Evolutionary conservation across 2,329 filamentous ascomycete species (phyloP), one percentile per base, ranked within the genome.

Genomic region (Alternaria panax): DNA sequence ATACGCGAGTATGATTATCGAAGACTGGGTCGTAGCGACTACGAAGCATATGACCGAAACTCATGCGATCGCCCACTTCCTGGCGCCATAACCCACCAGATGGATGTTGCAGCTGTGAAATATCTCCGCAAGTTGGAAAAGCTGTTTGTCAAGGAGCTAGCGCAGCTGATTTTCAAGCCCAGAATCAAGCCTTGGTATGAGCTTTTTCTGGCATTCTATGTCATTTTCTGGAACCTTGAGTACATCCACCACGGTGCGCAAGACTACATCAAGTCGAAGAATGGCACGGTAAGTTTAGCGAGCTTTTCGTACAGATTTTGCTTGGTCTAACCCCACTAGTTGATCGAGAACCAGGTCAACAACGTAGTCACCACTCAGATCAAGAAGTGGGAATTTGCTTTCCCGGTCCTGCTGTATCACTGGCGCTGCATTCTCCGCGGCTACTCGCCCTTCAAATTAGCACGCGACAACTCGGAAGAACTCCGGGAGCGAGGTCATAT

Each of bases 171-270:
- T 22, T 76, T 76, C 64, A 70, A 70, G 28, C 64, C 70, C 3
- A 71, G 67, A 28, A 73, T 75, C 59, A 78, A 77, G 43, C 75
- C 75, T 2, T 78, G 75, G 75, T 78, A 77, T 41, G 75, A 77
- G 43, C 56, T 78, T 12, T 76, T 75, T 48, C 43, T 78, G 43
- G 67, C 74, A 6, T 72, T 77, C 14, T 77, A 75, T 54, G 70
- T 78, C 16, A 64, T 78, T 11, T 69, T 76, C 43, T 77, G 68
- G 68, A 77, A 78, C 43, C 69, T 78, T 9, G 73, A 76, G 24
- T 78, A 76, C 60, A 76, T 78, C 20, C 69, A 74, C 43, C 64
- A 65, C 7, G 70, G 74, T 24, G 76, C 75, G 4, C 64, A 72
- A 47, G 67, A 69, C 14, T 78, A 78, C 54, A 75, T 77, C 42